Evolutionary conservation across 768 basidiomycete genomes (phyloP), one percentile per base, ranked within the genome.

Genomic region (Amanita subjunquillea): DNA sequence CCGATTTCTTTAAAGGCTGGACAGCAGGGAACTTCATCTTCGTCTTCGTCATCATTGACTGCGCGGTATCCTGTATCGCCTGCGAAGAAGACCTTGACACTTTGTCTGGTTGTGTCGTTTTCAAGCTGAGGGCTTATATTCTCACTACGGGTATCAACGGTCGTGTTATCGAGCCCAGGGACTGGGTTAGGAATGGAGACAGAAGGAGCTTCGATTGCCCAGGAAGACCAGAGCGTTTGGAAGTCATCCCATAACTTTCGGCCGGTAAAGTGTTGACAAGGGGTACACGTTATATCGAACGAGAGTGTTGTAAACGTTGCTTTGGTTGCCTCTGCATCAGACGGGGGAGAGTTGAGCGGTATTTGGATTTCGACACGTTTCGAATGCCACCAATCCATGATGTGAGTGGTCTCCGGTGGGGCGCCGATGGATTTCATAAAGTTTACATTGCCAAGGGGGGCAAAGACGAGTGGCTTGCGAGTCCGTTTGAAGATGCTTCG

Each of bases 1-100:
- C 87, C 87, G 48, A 91, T 82, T 63, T 84, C 76, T 59, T 75
- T 74, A 64, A 91, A 91, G 3, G 76, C 86, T 4, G 87, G 87
- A 61, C 87, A 89, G 9, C 71, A 65, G 0, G 83, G 77, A 2
- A 77, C 70, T n/a, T 65, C 64, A 1, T 76, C 70, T 63, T 74
- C 79, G 57, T 71, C 74, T 63, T 77, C 69, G 0, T 71, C 74
- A 55, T 67, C 69, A 44, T 55, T 55, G 13, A 80, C 79, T 0
- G 72, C 57, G 22, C 77, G 67, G 60, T 81, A 79, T 7, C 78
- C 84, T 1, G 85, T 89, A 62, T 87, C 86, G 10, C 87, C 87
- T 5, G 70, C 83, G 61, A 88, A 87, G 59, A 69, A 83, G 15
- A 79, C 64, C 49, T 77, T 78, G 5, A 59, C 42, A 10, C 50